Conservation (phyloP, 2,329 filamentous ascomycete species). For the Fusarium pseudoanthophilum region DNA sequence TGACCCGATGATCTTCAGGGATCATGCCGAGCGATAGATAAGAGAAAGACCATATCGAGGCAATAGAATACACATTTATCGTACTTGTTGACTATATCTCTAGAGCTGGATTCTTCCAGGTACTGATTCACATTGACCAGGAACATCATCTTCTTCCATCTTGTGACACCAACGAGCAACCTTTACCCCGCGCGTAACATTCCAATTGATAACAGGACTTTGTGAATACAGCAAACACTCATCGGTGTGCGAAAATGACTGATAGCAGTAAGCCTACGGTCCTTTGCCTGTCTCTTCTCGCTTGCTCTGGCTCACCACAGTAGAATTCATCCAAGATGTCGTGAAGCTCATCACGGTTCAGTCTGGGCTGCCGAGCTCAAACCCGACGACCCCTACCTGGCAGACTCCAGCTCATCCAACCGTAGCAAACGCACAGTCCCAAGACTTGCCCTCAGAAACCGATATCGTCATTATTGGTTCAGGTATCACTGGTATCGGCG, state of each 20-base stretch:
- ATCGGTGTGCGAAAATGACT: background rate
- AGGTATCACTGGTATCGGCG: slow-evolving; percentile 44
- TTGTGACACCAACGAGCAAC: background rate
- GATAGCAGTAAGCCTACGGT: background rate
- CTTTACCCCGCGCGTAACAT: background rate
- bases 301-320: background rate
- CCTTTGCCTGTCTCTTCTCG: background rate
- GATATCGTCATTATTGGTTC: slow-evolving; percentile 47
- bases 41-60: background rate
- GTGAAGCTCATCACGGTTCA: slow-evolving; percentile 12
- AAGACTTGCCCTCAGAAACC: slow-evolving; percentile 15
- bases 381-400: slow-evolving; percentile 23
- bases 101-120: background rate
- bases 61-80: background rate
- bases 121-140: background rate
- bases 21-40: background rate
- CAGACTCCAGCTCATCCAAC: slow-evolving; percentile 36
- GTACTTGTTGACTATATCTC: background rate
- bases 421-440: slow-evolving; percentile 37
- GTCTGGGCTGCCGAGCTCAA: slow-evolving; percentile 12
- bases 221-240: background rate
- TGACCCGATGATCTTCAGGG: background rate
- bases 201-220: background rate
- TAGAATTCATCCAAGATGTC: slow-evolving; percentile 3
- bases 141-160: background rate